A percentile compares a stretch with the other conserved stretches of the same genome.
phyloP scores from a whole-genome alignment of 2,329 filamentous ascomycete species.

The Chaetomium sp. region DNA sequence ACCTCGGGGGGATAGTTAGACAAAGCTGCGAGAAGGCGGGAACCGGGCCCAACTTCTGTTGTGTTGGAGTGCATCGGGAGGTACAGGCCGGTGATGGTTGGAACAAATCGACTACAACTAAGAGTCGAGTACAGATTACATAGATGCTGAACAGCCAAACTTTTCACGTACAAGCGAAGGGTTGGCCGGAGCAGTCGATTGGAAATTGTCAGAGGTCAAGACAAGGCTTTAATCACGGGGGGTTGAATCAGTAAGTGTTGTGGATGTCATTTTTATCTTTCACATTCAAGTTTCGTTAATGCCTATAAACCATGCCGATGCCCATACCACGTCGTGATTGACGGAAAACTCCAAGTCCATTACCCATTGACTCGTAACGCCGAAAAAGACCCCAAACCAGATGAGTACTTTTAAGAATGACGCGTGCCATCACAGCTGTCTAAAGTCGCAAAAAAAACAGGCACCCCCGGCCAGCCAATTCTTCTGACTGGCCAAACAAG shows the following conservation, averaged over 20 bases:
- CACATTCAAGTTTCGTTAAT: conserved; percentile 8
- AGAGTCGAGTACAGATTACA: neutral
- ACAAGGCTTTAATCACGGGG: too few relatives aligned
- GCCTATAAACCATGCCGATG: conserved; percentile 21
- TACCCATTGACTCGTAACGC: conserved; percentile 16
- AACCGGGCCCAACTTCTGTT: too few relatives aligned
- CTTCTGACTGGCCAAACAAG: neutral
- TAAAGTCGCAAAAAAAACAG: neutral
- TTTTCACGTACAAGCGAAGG: too few relatives aligned
- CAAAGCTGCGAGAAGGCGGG: too few relatives aligned
- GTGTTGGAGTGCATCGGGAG: too few relatives aligned
- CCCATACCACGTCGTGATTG: conserved; percentile 17
- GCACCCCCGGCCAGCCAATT: neutral
- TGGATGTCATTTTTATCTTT: conserved; percentile 1
- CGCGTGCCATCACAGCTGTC: conserved; percentile 7
- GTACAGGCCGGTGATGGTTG: too few relatives aligned
- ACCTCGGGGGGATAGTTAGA: too few relatives aligned
- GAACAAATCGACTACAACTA: neutral
- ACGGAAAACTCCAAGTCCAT: conserved; percentile 1
- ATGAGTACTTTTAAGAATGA: conserved; percentile 1
- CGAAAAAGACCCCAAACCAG: conserved; percentile 10
- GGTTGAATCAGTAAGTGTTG: neutral
- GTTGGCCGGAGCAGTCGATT: too few relatives aligned
- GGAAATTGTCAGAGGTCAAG: too few relatives aligned
- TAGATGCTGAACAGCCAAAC: neutral